Conservation (phyloP, 306 rosid genomes). For the Quercus alba region DNA sequence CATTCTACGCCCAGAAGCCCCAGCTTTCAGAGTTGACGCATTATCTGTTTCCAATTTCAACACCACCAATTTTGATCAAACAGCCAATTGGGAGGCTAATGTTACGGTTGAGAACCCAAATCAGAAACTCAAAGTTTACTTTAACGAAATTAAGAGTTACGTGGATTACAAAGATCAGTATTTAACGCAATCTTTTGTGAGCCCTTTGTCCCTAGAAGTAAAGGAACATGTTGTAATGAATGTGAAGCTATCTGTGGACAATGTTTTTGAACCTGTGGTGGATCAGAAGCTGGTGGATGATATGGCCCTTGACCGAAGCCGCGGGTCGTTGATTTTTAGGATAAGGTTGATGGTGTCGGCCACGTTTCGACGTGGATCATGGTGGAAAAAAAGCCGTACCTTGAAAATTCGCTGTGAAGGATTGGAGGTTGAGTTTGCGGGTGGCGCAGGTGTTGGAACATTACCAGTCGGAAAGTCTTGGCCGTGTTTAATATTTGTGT, state of each 20-base stretch:
- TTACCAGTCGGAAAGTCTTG: background rate
- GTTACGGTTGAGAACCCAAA: constrained; percentile 34
- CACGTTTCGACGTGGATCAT: background rate
- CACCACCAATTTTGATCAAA: background rate
- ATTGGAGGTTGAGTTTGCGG: constrained; percentile 39
- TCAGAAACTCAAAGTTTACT: background rate
- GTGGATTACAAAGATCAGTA: constrained; percentile 6
- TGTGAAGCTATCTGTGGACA: constrained; percentile 8
- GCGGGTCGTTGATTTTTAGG: constrained; percentile 18
- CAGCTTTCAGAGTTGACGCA: constrained; percentile 24
- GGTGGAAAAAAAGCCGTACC: background rate
- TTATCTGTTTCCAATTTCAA: constrained; percentile 38
- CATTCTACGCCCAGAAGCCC: constrained; percentile 27
- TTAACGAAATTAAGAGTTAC: constrained; percentile 14
- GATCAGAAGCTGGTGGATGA: background rate
- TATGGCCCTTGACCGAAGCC: constrained; percentile 16
- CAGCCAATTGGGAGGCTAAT: constrained; percentile 39
- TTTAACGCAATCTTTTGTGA: background rate
- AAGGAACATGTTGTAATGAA: background rate
- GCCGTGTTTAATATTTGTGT: constrained; percentile 1
- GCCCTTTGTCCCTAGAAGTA: constrained; percentile 20
- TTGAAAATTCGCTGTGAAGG: constrained; percentile 28
- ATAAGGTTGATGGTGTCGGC: constrained; percentile 21
- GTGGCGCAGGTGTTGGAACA: constrained; percentile 1
- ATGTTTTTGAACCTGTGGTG: background rate